A percentile compares a stretch with the other conserved stretches of the same genome.
These are phyloP conservation scores for Fusarium abutilonis DNA, from an alignment of 2,329 filamentous ascomycete species.

Conservation along the genomic window DNA sequence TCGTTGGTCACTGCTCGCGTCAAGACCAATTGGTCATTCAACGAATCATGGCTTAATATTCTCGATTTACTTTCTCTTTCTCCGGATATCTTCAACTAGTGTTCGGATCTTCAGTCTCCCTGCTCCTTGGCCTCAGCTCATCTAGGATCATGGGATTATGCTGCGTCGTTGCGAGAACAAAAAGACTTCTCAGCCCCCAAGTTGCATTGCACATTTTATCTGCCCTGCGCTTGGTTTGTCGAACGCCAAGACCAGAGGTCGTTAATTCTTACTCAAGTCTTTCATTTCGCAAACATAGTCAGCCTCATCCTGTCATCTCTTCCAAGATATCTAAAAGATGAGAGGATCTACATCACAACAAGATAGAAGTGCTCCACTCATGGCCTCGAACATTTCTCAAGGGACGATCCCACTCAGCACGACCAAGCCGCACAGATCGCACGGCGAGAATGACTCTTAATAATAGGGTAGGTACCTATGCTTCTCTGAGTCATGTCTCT, in stretches of 20 bases:
- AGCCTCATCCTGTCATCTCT: constrained; percentile 14
- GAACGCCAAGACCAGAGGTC: neutral
- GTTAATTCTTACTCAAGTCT: constrained; percentile 12
- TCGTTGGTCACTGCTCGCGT: constrained; percentile 28
- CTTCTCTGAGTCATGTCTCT: too few species aligned
- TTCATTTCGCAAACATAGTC: constrained; percentile 13
- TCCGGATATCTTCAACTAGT: constrained; percentile 14
- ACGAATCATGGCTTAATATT: constrained; percentile 20
- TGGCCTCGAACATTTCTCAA: constrained; percentile 14
- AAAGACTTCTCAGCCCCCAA: neutral
- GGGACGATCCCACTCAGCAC: constrained; percentile 27
- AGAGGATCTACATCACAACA: constrained; percentile 8
- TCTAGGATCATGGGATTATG: neutral
- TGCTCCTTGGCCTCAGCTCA: constrained; percentile 13
- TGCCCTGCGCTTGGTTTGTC: neutral
- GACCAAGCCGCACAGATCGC: constrained; percentile 9
- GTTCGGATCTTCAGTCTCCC: constrained; percentile 10
- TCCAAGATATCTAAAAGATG: constrained; percentile 9
- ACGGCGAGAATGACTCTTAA: constrained; percentile 1
- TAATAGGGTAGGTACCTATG: neutral
- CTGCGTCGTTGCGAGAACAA: neutral
- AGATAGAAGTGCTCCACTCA: constrained; percentile 21
- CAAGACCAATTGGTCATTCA: constrained; percentile 5
- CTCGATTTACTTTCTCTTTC: constrained; percentile 16
- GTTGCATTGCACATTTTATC: neutral